phyloP scores from a whole-genome alignment of 1,139 yeast species.

The Blastobotrys persicus region DNA sequence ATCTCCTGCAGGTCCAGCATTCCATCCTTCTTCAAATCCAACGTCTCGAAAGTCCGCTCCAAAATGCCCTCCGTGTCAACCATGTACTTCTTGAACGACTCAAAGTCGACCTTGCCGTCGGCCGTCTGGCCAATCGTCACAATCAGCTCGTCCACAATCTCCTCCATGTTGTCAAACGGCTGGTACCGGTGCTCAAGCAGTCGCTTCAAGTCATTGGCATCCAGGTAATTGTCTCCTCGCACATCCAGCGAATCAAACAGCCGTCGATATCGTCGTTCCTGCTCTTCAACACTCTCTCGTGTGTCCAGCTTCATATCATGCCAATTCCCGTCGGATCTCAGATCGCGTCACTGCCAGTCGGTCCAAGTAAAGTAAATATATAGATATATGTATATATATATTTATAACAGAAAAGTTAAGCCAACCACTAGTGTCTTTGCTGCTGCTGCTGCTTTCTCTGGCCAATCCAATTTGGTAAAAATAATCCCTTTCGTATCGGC shows the following conservation, averaged over 20 bases:
- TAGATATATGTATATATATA: too few species aligned
- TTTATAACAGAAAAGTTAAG: background rate
- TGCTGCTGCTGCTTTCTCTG: background rate
- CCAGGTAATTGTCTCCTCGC: constrained; percentile 19
- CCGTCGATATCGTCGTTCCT: constrained; percentile 21
- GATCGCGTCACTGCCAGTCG: too few species aligned
- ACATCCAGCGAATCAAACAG: constrained; percentile 24
- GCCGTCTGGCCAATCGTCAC: constrained; percentile 50
- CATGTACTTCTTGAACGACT: constrained; percentile 62
- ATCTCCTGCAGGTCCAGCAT: constrained; percentile 64
- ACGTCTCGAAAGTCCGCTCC: constrained; percentile 60
- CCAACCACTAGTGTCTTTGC: background rate
- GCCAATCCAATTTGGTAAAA: background rate
- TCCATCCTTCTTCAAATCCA: constrained; percentile 80
- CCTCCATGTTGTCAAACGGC: constrained; percentile 61
- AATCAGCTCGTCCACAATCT: constrained; percentile 55
- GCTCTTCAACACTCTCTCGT: constrained; percentile 12
- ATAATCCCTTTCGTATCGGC: background rate
- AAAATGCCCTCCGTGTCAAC: constrained; percentile 67
- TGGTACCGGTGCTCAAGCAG: constrained; percentile 29
- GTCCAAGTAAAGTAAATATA: too few species aligned
- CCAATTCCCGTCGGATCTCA: background rate
- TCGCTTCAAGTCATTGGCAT: constrained; percentile 18
- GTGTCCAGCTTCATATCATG: constrained; percentile 1
- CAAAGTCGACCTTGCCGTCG: constrained; percentile 56